These are phyloP conservation scores for Aspergillus niger DNA, from an alignment of 2,329 filamentous ascomycete genomes.

Conservation along the genomic window DNA sequence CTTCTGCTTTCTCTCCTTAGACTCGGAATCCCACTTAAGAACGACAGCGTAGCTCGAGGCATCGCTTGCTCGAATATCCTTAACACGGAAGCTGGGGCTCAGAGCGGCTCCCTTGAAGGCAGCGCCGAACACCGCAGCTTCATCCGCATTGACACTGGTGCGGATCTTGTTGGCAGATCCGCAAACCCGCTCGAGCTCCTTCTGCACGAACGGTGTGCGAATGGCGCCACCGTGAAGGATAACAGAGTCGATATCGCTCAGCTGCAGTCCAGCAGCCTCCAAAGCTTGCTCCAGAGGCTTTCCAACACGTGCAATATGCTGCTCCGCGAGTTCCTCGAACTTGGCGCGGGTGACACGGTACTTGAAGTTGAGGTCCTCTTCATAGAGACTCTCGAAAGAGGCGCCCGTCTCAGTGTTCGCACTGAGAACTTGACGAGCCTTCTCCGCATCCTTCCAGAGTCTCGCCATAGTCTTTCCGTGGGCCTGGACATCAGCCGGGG, in stretches of 20 bases:
- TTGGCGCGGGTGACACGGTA: slow-evolving; percentile 80
- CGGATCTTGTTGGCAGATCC: slow-evolving; percentile 77
- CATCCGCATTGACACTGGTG: slow-evolving; percentile 94
- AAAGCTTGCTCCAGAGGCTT: slow-evolving; percentile 74
- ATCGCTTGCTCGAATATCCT: slow-evolving; percentile 88
- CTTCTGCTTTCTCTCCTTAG: slow-evolving; percentile 74
- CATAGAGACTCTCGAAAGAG: slow-evolving; percentile 80
- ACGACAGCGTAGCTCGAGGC: slow-evolving; percentile 71
- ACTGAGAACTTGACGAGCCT: slow-evolving; percentile 83
- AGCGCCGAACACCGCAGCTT: slow-evolving; percentile 93
- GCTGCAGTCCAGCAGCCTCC: slow-evolving; percentile 68
- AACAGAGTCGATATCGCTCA: slow-evolving; percentile 79
- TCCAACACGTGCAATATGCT: slow-evolving; percentile 68
- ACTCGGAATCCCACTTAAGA: slow-evolving; percentile 72
- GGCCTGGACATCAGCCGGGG: slow-evolving; percentile 53
- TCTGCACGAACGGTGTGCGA: slow-evolving; percentile 92
- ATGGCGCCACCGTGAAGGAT: slow-evolving; percentile 91
- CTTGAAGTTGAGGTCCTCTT: slow-evolving; percentile 89
- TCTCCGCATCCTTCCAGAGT: slow-evolving; percentile 90
- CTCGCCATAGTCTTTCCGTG: slow-evolving; percentile 87
- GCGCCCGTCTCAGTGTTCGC: slow-evolving; percentile 81
- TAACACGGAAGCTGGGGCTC: slow-evolving; percentile 94
- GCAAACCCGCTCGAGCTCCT: slow-evolving; percentile 74
- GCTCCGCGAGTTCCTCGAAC: slow-evolving; percentile 76
- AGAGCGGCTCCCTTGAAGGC: slow-evolving; percentile 91